Conservation (phyloP, 495 filamentous ascomycete genomes). For the Tuber aestivum region DNA sequence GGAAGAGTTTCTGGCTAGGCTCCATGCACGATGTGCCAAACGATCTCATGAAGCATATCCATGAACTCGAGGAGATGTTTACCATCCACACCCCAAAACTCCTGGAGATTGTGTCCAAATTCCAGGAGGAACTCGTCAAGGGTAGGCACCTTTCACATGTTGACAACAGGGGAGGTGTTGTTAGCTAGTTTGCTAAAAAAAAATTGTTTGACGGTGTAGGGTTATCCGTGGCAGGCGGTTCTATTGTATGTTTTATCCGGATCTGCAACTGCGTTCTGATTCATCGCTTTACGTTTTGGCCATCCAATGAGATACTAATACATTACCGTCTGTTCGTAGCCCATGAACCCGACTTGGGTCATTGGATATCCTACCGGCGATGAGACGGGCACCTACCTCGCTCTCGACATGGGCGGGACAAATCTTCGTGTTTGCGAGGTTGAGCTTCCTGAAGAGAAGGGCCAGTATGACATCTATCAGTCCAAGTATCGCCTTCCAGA, state of each 20-base stretch:
- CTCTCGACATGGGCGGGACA: constrained; percentile 97
- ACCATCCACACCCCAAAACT: constrained; percentile 70
- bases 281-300: constrained; percentile 31
- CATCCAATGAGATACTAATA: constrained; percentile 18
- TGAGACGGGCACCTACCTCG: constrained; percentile 85
- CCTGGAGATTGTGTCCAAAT: constrained; percentile 82
- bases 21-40: constrained; percentile 78
- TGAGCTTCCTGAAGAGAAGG: constrained; percentile 78
- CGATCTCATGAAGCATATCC: constrained; percentile 76
- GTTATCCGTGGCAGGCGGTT: constrained; percentile 78
- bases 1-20: constrained; percentile 46
- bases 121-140: constrained; percentile 80
- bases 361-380: constrained; percentile 86
- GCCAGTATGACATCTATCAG: constrained; percentile 97
- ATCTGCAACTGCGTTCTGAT: constrained; percentile 37
- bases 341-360: constrained; percentile 99
- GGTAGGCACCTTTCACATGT: constrained; percentile 50
- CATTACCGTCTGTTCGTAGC: constrained; percentile 51
- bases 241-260: constrained; percentile 66
- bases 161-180: constrained; percentile 12
- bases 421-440: constrained; percentile 98
- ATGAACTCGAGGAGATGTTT: constrained; percentile 79
- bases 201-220: constrained; percentile 48
- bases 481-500: constrained; percentile 97
- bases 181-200: constrained; percentile 25